These are phyloP conservation scores for Rhizophagus clarus DNA, from an alignment of 192 early-diverging fungal genomes.

Conservation along the genomic window DNA sequence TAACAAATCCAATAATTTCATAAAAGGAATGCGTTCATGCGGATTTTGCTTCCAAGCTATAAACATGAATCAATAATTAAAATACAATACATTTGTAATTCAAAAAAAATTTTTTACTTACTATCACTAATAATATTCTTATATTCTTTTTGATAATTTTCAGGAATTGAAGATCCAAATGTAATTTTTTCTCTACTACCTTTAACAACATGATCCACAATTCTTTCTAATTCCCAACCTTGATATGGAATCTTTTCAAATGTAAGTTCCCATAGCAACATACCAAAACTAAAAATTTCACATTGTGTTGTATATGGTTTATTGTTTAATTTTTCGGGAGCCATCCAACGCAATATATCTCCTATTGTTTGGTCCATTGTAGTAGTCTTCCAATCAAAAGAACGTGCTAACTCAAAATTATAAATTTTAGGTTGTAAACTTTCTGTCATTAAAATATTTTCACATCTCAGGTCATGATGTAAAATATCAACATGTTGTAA, in stretches of 20 bases:
- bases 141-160: no score
- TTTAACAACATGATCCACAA: not conserved
- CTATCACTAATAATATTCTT: no score
- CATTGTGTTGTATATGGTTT: not conserved
- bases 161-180: no score
- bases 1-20: no score
- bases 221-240: not conserved
- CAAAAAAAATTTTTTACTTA: not conserved
- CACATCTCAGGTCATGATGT: constrained; percentile 30
- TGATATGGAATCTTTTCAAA: not conserved
- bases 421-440: constrained; percentile 17
- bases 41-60: no score
- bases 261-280: not conserved
- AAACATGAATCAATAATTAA: no score
- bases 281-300: not conserved
- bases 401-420: constrained; percentile 11
- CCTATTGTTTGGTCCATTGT: not conserved
- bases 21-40: no score
- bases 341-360: constrained; percentile 22
- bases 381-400: not conserved
- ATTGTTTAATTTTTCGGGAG: constrained; percentile 19
- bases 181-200: not conserved
- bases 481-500: constrained; percentile 6
- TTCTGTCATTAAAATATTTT: constrained; percentile 23
- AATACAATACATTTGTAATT: not conserved